Evolutionary conservation across 305 asterid species (phyloP).

Genomic region (Plantago coronopus): DNA sequence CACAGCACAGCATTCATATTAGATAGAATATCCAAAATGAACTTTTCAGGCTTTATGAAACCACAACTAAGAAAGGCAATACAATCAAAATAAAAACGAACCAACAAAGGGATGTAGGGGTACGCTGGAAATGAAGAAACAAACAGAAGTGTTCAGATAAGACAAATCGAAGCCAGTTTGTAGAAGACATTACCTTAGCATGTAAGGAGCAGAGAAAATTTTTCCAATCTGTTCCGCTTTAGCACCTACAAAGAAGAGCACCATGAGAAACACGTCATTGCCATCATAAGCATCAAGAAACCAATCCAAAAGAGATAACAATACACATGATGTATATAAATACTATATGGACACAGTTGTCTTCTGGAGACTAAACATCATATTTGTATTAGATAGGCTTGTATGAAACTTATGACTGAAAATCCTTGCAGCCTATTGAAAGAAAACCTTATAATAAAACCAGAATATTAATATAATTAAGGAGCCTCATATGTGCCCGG

Average conservation of each 20-base stretch:
- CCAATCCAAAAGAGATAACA: background rate
- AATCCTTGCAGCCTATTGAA: background rate
- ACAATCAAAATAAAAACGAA: background rate
- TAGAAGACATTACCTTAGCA: background rate
- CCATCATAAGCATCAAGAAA: background rate
- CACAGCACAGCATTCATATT: background rate
- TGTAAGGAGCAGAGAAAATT: background rate
- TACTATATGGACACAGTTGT: background rate
- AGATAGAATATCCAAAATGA: background rate
- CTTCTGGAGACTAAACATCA: background rate
- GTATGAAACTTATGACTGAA: background rate
- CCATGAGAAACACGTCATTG: background rate
- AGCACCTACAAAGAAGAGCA: constrained; percentile 2
- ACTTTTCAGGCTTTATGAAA: background rate
- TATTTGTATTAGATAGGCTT: background rate
- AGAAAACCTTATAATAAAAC: background rate
- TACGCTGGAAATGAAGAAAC: constrained; percentile 1
- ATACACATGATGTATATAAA: background rate
- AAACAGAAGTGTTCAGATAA: background rate
- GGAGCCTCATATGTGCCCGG: too few relatives aligned
- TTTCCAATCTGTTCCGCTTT: background rate
- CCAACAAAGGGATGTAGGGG: background rate
- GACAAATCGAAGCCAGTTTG: background rate
- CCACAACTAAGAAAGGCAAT: background rate
- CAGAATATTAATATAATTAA: too few relatives aligned